A percentile compares a stretch with the other conserved stretches of the same genome.
Evolutionary conservation across 2,329 filamentous ascomycete species (phyloP).

Genomic region (Fusarium siculi): DNA sequence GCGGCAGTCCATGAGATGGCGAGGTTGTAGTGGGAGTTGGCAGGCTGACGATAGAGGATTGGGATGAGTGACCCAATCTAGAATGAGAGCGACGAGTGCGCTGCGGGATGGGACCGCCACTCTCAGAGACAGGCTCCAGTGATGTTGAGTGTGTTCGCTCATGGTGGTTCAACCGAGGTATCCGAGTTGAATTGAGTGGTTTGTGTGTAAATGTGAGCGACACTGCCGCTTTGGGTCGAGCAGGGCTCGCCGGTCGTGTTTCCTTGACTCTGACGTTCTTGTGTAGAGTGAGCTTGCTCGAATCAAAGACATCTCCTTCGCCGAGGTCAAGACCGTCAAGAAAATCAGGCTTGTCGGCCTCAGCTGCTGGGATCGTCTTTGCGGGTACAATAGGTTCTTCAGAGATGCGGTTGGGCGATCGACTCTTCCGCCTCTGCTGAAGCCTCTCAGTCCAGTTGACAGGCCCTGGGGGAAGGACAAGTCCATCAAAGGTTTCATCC

Average conservation of each 20-base stretch:
- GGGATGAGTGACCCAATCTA: constrained; percentile 73
- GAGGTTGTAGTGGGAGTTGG: constrained; percentile 69
- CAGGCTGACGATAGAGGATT: constrained; percentile 74
- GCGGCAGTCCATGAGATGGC: constrained; percentile 62
- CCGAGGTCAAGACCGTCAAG: constrained; percentile 88
- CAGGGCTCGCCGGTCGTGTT: constrained; percentile 73
- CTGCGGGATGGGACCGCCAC: constrained; percentile 75
- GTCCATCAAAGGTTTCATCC: constrained; percentile 90
- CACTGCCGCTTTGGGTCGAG: constrained; percentile 77
- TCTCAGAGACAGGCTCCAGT: constrained; percentile 93
- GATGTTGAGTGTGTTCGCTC: constrained; percentile 76
- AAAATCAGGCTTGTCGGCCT: constrained; percentile 77
- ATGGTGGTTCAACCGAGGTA: constrained; percentile 80
- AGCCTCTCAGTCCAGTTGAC: constrained; percentile 85
- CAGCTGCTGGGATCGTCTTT: constrained; percentile 49
- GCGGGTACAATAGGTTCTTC: constrained; percentile 50
- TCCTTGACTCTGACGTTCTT: constrained; percentile 92
- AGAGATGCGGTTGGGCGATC: constrained; percentile 62
- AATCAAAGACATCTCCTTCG: constrained; percentile 82
- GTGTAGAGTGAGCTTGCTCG: constrained; percentile 84
- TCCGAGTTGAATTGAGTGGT: constrained; percentile 69
- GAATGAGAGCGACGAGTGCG: constrained; percentile 72
- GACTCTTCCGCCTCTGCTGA: constrained; percentile 73
- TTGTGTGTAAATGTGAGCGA: constrained; percentile 94
- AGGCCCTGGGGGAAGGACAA: constrained; percentile 84